Base-by-base conservation (phyloP, 768 basidiomycete genomes). In the Thelephora ganbajun region DNA sequence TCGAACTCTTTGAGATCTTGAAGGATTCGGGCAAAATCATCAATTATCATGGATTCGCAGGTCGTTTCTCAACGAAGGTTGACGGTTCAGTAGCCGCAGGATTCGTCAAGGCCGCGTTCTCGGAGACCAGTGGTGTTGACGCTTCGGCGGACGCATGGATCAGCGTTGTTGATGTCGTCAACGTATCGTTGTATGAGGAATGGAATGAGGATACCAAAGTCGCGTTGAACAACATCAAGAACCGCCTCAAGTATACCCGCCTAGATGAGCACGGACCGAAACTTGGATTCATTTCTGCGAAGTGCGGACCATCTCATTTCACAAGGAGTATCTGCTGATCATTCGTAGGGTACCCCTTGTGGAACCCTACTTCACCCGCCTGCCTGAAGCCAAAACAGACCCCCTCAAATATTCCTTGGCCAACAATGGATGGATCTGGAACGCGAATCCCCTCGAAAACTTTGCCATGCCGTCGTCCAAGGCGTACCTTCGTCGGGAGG, bases 371-470 rank as follows among this genome's bases (percentile, higher is more conserved):
- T 99, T 99, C 65, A 97, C 92, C 1, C 82, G 91, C 20, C 63
- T 97, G 11, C 69, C 68, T 53, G 33, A 63, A 56, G 19, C 57
- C 62, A 71, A 70, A 51, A 67, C 69, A 46, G 68, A 77, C 43
- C 66, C 70, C 4, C 52, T 57, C 13, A 67, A 73, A 12, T 85
- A 91, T 58, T 82, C 86, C 2, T 68, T 99, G 23, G 96, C 94
- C 5, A 97, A 98, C 64, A 99, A 99, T 59, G 96, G 96, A 2
- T 99, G 96, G 96, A 91, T 99, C 54, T 99, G 96, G 94, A 68
- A 83, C 53, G 93, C 94, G 2, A 82, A 99, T 59, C 94, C 96
- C 0, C 73, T 98, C 13, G 73, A 80, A 53, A 97, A 97, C 66
- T 99, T 99, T 66, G 96, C 94, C 6, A 74, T 87, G 12, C 75